phyloP scores from a whole-genome alignment of 306 rosid genomes.

The Dryas octopetala region DNA sequence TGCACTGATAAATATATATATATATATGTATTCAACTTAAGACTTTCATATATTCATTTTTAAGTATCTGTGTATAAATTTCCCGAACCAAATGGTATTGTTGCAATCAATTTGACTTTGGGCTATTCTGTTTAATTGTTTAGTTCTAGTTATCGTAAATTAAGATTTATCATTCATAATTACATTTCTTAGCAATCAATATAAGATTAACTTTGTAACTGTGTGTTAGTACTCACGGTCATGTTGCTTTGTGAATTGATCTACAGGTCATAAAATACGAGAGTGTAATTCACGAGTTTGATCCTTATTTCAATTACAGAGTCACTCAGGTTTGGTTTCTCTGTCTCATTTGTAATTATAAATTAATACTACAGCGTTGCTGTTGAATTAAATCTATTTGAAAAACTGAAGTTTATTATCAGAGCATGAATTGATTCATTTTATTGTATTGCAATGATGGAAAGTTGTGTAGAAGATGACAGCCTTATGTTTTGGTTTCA shows the following conservation, averaged over 20 bases:
- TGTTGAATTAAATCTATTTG: conserved; percentile 10
- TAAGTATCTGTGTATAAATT: not conserved
- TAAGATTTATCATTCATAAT: not conserved
- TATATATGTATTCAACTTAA: not conserved
- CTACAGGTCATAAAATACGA: conserved; percentile 95
- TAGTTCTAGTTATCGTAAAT: conserved; percentile 7
- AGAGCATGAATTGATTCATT: not conserved
- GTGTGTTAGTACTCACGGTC: conserved; percentile 1
- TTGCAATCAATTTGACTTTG: not conserved
- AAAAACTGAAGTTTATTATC: not conserved
- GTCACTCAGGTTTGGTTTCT: conserved; percentile 89
- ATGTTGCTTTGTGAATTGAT: conserved; percentile 27
- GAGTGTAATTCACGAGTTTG: conserved; percentile 97
- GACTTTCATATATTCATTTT: not conserved
- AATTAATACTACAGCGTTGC: not conserved
- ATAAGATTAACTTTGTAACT: not conserved
- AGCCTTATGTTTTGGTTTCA: conserved; percentile 53
- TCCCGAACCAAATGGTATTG: not conserved
- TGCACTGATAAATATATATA: not conserved
- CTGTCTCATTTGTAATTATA: conserved; percentile 2
- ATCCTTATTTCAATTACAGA: conserved; percentile 97
- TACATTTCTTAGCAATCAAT: conserved; percentile 4
- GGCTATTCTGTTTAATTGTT: not conserved
- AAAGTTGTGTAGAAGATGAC: conserved; percentile 29
- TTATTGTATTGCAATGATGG: conserved; percentile 14